phyloP scores from a whole-genome alignment of 2,329 filamentous ascomycete species.

The Elsinoe batatas region DNA sequence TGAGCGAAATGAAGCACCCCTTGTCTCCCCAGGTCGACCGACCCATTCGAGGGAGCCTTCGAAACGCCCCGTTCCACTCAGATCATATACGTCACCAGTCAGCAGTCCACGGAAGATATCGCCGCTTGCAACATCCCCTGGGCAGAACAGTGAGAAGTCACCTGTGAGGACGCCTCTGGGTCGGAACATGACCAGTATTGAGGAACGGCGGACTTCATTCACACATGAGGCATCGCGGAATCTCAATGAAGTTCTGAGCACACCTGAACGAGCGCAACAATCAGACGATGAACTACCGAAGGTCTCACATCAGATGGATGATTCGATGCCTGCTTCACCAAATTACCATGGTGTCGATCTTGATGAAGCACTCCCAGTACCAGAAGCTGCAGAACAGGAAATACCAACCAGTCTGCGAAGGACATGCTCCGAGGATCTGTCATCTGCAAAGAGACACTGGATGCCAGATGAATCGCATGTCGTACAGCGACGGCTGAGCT shows the following conservation, averaged over 20 bases:
- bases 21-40: neutral
- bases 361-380: conserved; percentile 43
- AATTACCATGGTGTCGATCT: conserved; percentile 49
- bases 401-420: conserved; percentile 47
- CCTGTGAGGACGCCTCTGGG: neutral
- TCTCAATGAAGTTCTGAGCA: conserved; percentile 1
- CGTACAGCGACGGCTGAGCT: conserved; percentile 65
- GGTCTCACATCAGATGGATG: neutral
- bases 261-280: neutral
- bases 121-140: conserved; percentile 31
- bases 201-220: neutral
- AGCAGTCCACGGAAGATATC: conserved; percentile 7
- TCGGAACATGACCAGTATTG: neutral
- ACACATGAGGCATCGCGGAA: neutral
- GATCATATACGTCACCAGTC: conserved; percentile 11
- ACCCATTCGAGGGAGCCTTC: neutral
- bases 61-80: neutral
- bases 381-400: conserved; percentile 38
- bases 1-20: neutral
- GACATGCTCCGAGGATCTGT: conserved; percentile 41
- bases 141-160: conserved; percentile 22
- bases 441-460: conserved; percentile 22
- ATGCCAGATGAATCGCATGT: neutral
- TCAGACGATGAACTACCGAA: neutral
- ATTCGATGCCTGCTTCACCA: conserved; percentile 1